A percentile compares a stretch with the other conserved stretches of the same genome.
Conservation (phyloP, 2,329 filamentous ascomycete genomes). For the Delphinella strobiligena region DNA sequence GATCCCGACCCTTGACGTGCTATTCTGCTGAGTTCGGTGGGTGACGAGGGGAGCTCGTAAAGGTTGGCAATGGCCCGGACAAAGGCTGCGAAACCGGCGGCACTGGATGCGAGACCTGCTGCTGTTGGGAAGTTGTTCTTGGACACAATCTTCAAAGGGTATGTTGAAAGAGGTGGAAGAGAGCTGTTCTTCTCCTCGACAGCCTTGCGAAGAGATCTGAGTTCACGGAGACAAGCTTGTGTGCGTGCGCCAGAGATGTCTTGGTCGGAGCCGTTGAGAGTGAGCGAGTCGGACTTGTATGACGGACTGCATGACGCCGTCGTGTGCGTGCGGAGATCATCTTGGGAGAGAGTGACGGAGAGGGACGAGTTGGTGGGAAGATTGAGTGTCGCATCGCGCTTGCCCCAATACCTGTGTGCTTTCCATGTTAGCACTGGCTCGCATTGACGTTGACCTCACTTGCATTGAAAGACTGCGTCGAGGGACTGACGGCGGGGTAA, state of each 20-base stretch:
- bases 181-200: constrained; percentile 61
- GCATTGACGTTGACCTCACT: too few species aligned
- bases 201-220: constrained; percentile 62
- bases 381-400: constrained; percentile 86
- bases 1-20: constrained; percentile 91
- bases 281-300: constrained; percentile 60
- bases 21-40: constrained; percentile 75
- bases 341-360: constrained; percentile 89
- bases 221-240: constrained; percentile 85
- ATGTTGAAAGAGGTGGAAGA: constrained; percentile 68
- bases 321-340: constrained; percentile 87
- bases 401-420: constrained; percentile 90
- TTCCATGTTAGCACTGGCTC: too few species aligned
- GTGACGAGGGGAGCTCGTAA: constrained; percentile 70
- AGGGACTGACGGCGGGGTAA: too few species aligned
- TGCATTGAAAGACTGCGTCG: too few species aligned
- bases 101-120: constrained; percentile 62
- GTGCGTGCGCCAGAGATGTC: constrained; percentile 80
- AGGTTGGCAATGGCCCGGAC: constrained; percentile 83
- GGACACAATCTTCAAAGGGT: constrained; percentile 75
- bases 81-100: constrained; percentile 54
- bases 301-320: constrained; percentile 77
- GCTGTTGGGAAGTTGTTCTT: constrained; percentile 99
- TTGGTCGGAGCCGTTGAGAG: constrained; percentile 71
- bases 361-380: constrained; percentile 96